Percentiles rank a stretch among this genome's conserved stretches.
These are phyloP conservation scores for Salix dunnii DNA, from an alignment of 345 rosid species.

Conservation along the genomic window DNA sequence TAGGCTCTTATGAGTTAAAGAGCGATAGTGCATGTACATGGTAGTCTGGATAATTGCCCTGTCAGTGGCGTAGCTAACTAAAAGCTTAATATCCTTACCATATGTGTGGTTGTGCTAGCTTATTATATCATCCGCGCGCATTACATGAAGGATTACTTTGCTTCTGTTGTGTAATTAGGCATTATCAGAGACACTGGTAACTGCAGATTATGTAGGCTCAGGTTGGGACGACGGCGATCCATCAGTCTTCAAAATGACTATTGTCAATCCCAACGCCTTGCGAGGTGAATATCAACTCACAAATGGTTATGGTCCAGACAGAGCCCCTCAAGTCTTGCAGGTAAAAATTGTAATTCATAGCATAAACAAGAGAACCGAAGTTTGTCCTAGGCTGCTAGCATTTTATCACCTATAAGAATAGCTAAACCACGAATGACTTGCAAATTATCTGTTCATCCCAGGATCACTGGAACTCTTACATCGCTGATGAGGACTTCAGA, in stretches of 20 bases:
- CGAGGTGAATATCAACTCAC: constrained; percentile 36
- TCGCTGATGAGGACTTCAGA: constrained; percentile 31
- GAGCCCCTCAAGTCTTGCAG: constrained; percentile 26
- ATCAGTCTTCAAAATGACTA: constrained; percentile 31
- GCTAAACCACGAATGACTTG: background rate
- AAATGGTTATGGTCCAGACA: constrained; percentile 38
- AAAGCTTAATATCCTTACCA: background rate
- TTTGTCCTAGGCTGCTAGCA: background rate
- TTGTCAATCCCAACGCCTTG: background rate
- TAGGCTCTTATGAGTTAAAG: background rate
- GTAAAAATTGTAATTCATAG: constrained; percentile 11
- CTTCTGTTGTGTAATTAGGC: background rate
- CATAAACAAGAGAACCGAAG: background rate
- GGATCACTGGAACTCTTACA: constrained; percentile 37
- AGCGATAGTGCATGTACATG: background rate
- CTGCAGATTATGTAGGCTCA: constrained; percentile 30
- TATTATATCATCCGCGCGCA: background rate
- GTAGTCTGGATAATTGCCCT: background rate
- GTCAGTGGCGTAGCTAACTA: background rate
- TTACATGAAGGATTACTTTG: background rate
- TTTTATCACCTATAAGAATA: background rate
- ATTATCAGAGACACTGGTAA: constrained; percentile 12
- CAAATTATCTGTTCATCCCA: background rate
- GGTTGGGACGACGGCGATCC: constrained; percentile 33
- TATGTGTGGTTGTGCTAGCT: background rate